phyloP scores from a whole-genome alignment of 2,329 filamentous ascomycete species.

The Fusarium nelsonii region DNA sequence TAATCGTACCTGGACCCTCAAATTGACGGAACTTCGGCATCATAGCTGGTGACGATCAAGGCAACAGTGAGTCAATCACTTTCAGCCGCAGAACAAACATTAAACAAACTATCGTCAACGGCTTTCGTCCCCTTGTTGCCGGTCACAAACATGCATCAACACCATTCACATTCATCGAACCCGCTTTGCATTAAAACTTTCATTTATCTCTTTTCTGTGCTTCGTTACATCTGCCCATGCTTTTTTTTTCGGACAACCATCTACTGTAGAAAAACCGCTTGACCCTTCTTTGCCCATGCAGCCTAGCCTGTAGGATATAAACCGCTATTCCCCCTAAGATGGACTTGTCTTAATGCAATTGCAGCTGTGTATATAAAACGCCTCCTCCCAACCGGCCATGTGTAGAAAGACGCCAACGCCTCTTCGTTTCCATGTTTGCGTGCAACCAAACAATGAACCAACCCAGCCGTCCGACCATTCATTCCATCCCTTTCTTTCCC shows the following conservation, averaged over 20 bases:
- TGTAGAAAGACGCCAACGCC: conserved; percentile 50
- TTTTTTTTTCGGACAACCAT: conserved; percentile 46
- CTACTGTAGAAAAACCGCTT: conserved; percentile 43
- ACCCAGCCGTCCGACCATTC: conserved; percentile 13
- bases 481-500: background rate
- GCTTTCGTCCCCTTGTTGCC: background rate
- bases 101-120: background rate
- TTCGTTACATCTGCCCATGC: conserved; percentile 49
- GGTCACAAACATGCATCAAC: background rate
- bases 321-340: conserved; percentile 43
- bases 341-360: conserved; percentile 45
- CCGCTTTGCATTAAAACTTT: conserved; percentile 44
- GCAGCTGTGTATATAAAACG: conserved; percentile 50
- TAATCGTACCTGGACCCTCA: conserved; percentile 23
- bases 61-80: background rate
- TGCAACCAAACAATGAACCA: conserved; percentile 26
- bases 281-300: conserved; percentile 44
- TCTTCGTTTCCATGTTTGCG: conserved; percentile 43
- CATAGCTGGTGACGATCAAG: background rate
- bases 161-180: background rate
- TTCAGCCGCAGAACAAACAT: background rate
- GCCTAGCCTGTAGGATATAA: conserved; percentile 46
- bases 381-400: conserved; percentile 45
- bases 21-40: conserved; percentile 41
- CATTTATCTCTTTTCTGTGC: conserved; percentile 48